Evolutionary conservation across 495 filamentous ascomycete genomes (phyloP).

Genomic region (Talaromyces nanjingensis): DNA sequence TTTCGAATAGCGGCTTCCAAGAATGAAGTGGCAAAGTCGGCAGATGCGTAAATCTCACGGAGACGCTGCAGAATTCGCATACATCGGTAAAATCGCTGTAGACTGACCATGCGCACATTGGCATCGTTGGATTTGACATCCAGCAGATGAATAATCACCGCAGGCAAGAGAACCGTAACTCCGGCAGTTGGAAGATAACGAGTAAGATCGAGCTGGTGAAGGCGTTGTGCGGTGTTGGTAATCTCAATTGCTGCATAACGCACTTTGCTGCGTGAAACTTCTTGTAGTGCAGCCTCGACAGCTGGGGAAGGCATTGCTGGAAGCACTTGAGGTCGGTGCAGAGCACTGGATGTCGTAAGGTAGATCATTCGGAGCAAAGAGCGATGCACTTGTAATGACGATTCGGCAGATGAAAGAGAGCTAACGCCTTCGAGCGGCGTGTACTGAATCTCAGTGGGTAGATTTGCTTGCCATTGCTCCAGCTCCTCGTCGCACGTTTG

Average conservation of each 20-base stretch:
- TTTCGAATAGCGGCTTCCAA: conserved; percentile 78
- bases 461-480: conserved; percentile 59
- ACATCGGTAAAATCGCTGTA: conserved; percentile 75
- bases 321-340: conserved; percentile 82
- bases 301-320: conserved; percentile 60
- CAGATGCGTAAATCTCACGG: conserved; percentile 77
- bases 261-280: conserved; percentile 72
- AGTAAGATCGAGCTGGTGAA: conserved; percentile 62
- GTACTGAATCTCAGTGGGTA: conserved; percentile 64
- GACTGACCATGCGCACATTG: conserved; percentile 56
- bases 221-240: conserved; percentile 65
- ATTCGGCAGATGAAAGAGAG: conserved; percentile 41
- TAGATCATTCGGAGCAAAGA: conserved; percentile 84
- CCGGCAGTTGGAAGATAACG: conserved; percentile 79
- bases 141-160: conserved; percentile 84
- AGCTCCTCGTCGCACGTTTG: conserved; percentile 66
- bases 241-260: conserved; percentile 73
- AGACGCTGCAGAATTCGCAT: conserved; percentile 77
- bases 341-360: conserved; percentile 75
- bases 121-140: conserved; percentile 76
- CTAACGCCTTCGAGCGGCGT: conserved; percentile 19
- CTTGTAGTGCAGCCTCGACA: conserved; percentile 55
- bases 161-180: conserved; percentile 81
- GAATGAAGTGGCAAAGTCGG: conserved; percentile 80
- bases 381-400: conserved; percentile 63